A percentile compares a stretch with the other conserved stretches of the same genome.
Conservation (phyloP, 345 rosid genomes). For the Kernera saxatilis region DNA sequence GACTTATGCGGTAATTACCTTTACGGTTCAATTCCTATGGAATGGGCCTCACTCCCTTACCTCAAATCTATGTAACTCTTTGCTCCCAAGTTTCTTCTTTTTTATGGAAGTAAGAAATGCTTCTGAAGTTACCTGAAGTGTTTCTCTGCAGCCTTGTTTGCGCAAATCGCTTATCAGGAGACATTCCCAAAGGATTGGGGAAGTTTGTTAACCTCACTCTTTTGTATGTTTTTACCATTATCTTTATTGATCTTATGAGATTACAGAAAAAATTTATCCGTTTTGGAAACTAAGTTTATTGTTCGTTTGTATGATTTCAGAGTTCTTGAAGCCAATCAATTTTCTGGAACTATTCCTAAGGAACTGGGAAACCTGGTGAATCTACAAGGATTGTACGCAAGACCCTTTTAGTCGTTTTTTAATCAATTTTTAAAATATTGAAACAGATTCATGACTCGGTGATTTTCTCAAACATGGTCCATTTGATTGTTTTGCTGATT, state of each 20-base stretch:
- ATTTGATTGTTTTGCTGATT: neutral
- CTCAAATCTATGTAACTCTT: constrained; percentile 42
- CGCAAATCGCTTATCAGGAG: constrained; percentile 52
- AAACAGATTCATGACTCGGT: neutral
- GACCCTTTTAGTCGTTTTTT: neutral
- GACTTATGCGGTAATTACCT: constrained; percentile 53
- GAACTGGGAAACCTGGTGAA: constrained; percentile 46
- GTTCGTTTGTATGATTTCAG: constrained; percentile 16
- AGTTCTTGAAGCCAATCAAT: constrained; percentile 46
- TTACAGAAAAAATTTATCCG: neutral
- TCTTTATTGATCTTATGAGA: neutral
- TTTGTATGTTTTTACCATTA: neutral
- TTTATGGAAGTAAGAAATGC: neutral
- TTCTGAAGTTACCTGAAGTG: neutral
- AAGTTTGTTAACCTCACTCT: constrained; percentile 35
- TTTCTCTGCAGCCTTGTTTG: constrained; percentile 37
- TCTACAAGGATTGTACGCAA: constrained; percentile 35
- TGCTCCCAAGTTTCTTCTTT: neutral
- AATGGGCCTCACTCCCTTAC: constrained; percentile 46
- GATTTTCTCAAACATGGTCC: neutral
- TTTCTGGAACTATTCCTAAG: constrained; percentile 42
- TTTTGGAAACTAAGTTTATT: neutral
- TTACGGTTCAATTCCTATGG: constrained; percentile 45
- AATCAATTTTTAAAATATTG: neutral
- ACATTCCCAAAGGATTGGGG: constrained; percentile 45